Percentiles rank a stretch among this genome's conserved stretches.
phyloP scores from a whole-genome alignment of 1,284 basidiomycete genomes.

The Trichosporon sp. region DNA sequence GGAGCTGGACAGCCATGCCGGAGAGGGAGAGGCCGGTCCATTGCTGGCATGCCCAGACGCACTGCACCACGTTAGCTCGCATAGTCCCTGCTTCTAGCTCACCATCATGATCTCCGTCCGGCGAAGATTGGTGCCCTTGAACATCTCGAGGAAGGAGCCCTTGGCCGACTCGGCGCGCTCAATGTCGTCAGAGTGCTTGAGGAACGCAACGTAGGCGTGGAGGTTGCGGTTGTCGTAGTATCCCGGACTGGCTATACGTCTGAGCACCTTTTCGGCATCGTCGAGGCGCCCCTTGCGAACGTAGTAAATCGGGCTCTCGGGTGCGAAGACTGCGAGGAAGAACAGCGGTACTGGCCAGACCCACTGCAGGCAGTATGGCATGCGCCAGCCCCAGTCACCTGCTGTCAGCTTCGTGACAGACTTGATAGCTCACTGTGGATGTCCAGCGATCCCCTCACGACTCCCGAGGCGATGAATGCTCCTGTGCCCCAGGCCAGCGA shows the following conservation, averaged over 20 bases:
- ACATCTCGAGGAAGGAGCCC: slow-evolving; percentile 48
- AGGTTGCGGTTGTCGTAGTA: slow-evolving; percentile 34
- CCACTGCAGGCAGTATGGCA: slow-evolving; percentile 41
- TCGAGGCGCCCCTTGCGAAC: slow-evolving; percentile 45
- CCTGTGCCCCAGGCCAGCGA: slow-evolving; percentile 50
- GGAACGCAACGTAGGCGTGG: slow-evolving; percentile 41
- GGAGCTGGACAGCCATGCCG: slow-evolving; percentile 13
- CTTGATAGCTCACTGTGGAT: neutral
- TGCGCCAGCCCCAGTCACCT: slow-evolving; percentile 21
- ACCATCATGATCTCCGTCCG: slow-evolving; percentile 47
- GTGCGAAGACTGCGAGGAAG: slow-evolving; percentile 31
- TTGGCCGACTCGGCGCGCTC: slow-evolving; percentile 26
- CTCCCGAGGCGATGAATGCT: slow-evolving; percentile 44
- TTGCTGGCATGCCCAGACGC: slow-evolving; percentile 12
- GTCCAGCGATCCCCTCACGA: slow-evolving; percentile 31
- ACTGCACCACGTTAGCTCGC: neutral
- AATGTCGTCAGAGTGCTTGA: slow-evolving; percentile 24
- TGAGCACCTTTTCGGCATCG: slow-evolving; percentile 39
- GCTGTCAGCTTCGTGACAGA: too few relatives aligned
- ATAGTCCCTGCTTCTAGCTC: neutral
- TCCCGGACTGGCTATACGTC: slow-evolving; percentile 35
- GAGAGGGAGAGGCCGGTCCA: slow-evolving; percentile 22
- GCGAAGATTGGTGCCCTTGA: slow-evolving; percentile 46
- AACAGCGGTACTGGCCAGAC: slow-evolving; percentile 40
- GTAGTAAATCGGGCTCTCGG: slow-evolving; percentile 46